These are phyloP conservation scores for Penicillium sp. DNA, from an alignment of 2,329 filamentous ascomycete genomes.

Conservation along the genomic window DNA sequence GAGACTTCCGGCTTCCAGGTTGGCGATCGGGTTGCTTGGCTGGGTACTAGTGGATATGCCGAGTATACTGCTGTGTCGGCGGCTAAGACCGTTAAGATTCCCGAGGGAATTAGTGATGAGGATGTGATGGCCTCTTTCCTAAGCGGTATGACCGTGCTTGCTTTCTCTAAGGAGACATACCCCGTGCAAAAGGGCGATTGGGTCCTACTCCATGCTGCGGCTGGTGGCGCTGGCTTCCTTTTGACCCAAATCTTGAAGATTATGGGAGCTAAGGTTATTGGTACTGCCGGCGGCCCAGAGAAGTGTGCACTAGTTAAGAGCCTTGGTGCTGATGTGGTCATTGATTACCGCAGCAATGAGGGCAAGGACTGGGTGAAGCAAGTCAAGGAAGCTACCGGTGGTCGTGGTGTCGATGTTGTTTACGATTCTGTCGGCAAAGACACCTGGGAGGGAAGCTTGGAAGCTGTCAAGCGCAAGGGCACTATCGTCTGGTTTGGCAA, in stretches of 20 bases:
- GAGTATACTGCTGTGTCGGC: conserved; percentile 59
- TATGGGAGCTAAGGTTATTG: conserved; percentile 75
- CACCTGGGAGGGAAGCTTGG: conserved; percentile 77
- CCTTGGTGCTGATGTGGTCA: conserved; percentile 65
- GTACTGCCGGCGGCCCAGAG: conserved; percentile 69
- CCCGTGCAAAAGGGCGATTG: conserved; percentile 72
- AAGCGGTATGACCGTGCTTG: conserved; percentile 80
- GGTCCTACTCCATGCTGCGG: conserved; percentile 81
- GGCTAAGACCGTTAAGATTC: conserved; percentile 60
- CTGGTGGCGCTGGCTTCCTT: conserved; percentile 75
- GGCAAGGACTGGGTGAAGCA: conserved; percentile 74
- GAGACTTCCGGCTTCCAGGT: conserved; percentile 56
- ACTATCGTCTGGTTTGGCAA: conserved; percentile 78
- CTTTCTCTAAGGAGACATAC: conserved; percentile 72
- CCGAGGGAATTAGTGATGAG: conserved; percentile 59
- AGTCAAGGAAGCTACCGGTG: conserved; percentile 79
- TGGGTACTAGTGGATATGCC: conserved; percentile 57
- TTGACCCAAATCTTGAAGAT: conserved; percentile 71
- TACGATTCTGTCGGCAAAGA: conserved; percentile 84
- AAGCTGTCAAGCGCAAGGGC: conserved; percentile 74
- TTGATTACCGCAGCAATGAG: conserved; percentile 82
- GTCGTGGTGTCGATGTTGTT: conserved; percentile 71
- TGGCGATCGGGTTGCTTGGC: conserved; percentile 71
- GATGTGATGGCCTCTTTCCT: conserved; percentile 68
- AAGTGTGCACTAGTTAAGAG: conserved; percentile 69